Percentiles rank a stretch among this genome's conserved stretches.
These are phyloP conservation scores for Anthracocystis walkeri DNA, from an alignment of 1,284 basidiomycete genomes.

Conservation along the genomic window DNA sequence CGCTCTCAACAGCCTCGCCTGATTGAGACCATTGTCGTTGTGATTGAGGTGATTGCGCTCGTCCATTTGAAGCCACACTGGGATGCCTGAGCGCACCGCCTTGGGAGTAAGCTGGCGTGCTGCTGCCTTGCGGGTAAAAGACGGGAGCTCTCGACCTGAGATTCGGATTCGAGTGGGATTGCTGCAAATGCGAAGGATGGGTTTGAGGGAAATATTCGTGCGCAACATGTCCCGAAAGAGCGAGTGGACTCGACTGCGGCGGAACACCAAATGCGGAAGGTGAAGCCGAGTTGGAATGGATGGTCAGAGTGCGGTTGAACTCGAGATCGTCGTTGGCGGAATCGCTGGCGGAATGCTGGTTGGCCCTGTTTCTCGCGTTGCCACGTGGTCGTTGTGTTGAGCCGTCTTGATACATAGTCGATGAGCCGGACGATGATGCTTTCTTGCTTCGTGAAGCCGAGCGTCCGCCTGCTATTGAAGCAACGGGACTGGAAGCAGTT, in stretches of 20 bases:
- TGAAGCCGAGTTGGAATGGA: conserved; percentile 1
- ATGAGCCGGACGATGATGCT: conserved; percentile 20
- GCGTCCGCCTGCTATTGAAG: conserved; percentile 19
- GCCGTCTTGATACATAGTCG: conserved; percentile 14
- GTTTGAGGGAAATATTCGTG: conserved; percentile 26
- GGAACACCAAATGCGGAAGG: conserved; percentile 6
- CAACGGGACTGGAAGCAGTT: conserved; percentile 27
- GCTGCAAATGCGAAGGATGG: conserved; percentile 22
- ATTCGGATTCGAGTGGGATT: conserved; percentile 44
- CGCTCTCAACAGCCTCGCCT: conserved; percentile 4
- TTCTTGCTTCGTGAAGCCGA: conserved; percentile 14
- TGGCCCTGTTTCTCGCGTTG: not conserved
- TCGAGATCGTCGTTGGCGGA: conserved; percentile 32
- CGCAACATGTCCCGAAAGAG: conserved; percentile 6
- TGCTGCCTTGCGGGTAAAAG: conserved; percentile 39
- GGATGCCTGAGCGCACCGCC: conserved; percentile 28
- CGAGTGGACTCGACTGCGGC: conserved; percentile 33
- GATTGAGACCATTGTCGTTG: conserved; percentile 1
- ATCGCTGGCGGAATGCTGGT: conserved; percentile 2
- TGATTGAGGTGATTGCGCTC: not conserved
- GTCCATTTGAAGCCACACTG: not conserved
- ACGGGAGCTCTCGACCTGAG: conserved; percentile 35
- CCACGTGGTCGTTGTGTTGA: conserved; percentile 13
- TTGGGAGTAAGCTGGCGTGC: conserved; percentile 21
- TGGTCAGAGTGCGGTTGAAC: conserved; percentile 31